These are phyloP conservation scores for Diutina siamensis DNA, from an alignment of 1,139 yeast species.

Conservation along the genomic window DNA sequence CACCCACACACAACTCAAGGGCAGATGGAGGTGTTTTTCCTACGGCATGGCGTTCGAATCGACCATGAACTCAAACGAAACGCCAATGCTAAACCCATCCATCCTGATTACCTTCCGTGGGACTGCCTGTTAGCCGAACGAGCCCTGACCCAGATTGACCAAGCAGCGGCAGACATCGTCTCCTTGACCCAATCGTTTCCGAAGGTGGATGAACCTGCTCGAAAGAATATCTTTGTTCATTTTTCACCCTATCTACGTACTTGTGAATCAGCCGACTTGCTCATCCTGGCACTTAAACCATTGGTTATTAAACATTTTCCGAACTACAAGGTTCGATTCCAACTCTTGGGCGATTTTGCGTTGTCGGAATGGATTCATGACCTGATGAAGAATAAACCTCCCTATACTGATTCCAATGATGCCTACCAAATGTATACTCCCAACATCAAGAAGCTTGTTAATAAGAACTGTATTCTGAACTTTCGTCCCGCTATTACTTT, in stretches of 20 bases:
- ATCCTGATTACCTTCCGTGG: slow-evolving; percentile 21
- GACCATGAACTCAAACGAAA: slow-evolving; percentile 22
- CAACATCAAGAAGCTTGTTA: slow-evolving; percentile 26
- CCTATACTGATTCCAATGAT: slow-evolving; percentile 32
- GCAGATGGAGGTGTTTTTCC: slow-evolving; percentile 25
- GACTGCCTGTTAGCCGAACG: slow-evolving; percentile 28
- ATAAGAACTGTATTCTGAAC: slow-evolving; percentile 26
- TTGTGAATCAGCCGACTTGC: slow-evolving; percentile 33
- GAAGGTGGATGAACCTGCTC: slow-evolving; percentile 8
- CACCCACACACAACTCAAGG: neutral
- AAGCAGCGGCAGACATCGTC: slow-evolving; percentile 21
- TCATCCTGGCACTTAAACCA: slow-evolving; percentile 22
- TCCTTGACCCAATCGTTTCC: slow-evolving; percentile 17
- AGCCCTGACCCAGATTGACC: slow-evolving; percentile 21
- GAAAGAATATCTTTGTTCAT: slow-evolving; percentile 29
- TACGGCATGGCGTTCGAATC: slow-evolving; percentile 35
- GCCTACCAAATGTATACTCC: slow-evolving; percentile 40
- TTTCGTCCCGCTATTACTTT: slow-evolving; percentile 35
- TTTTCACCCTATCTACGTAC: slow-evolving; percentile 36
- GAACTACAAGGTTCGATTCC: slow-evolving; percentile 26
- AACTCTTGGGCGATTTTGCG: slow-evolving; percentile 35
- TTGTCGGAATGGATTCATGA: slow-evolving; percentile 39
- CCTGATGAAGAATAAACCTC: slow-evolving; percentile 33
- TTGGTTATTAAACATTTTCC: slow-evolving; percentile 18
- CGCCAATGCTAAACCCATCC: slow-evolving; percentile 12